Evolutionary conservation across 2,329 filamentous ascomycete genomes (phyloP).

Genomic region (Cytospora schulzeri): DNA sequence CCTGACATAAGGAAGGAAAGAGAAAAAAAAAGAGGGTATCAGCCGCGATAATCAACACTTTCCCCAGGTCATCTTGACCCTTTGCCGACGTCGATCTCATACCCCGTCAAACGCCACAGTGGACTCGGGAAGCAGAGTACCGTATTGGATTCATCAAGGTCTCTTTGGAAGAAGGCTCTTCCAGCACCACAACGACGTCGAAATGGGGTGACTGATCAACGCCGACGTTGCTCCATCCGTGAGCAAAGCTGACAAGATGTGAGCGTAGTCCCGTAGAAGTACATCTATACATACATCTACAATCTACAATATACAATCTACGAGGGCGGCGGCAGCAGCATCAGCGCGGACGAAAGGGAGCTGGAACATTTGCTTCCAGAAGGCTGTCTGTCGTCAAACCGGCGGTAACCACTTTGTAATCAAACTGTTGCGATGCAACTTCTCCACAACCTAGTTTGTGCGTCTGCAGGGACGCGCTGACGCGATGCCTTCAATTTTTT

Average conservation of each 20-base stretch:
- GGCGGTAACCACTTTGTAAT: not conserved
- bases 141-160: slow-evolving; percentile 3
- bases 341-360: not conserved
- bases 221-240: slow-evolving; percentile 12
- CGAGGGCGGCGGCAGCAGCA: too few relatives aligned
- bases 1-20: too few relatives aligned
- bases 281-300: too few relatives aligned
- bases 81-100: not conserved
- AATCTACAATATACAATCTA: too few relatives aligned
- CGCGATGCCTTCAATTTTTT: not conserved
- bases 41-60: not conserved
- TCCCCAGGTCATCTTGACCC: not conserved
- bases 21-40: not conserved
- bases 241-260: not conserved
- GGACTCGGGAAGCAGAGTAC: not conserved
- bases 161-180: slow-evolving; percentile 1
- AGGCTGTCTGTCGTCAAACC: not conserved
- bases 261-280: not conserved
- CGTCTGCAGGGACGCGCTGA: slow-evolving; percentile 10
- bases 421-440: not conserved
- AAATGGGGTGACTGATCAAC: slow-evolving; percentile 18
- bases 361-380: slow-evolving; percentile 6
- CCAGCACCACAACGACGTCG: slow-evolving; percentile 10
- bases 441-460: not conserved
- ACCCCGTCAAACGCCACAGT: not conserved